Base-by-base conservation (phyloP, 306 rosid genomes). In the Lablab purpureus region DNA sequence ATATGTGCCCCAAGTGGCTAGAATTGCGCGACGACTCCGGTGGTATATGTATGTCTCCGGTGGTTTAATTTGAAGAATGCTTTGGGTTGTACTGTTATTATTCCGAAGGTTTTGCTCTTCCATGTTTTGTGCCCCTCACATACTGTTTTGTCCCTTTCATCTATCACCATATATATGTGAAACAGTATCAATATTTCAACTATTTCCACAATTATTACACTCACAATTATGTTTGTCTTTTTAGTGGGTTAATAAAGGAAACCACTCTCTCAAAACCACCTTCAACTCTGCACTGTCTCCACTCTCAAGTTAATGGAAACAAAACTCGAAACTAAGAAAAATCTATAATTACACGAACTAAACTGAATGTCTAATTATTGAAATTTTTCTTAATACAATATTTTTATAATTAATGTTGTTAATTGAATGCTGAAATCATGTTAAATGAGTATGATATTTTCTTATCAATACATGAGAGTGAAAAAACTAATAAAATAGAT, bases 231-330 rank as follows among this genome's bases (percentile, higher is more conserved):
- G 66, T 50, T 12, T 67, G 75, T 52, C 81, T 32, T 67, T 76
- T 37, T 67, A 77, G 75, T 77, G 81, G 81, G 28, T 67, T 50
- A 67, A 77, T 68, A 77, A 21, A 36, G 52, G 43, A 43, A 77
- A 52, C 21, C 19, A 25, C 51, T 37, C 56, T 21, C 21, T 9
- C 7, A 19, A 65, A 51, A 18, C 4, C 52, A 51, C 17, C 1
- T 15, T 50, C 21, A 50, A 37, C 14, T 5, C 6, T 22, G 10
- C 41, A 22, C n/a, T 76, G 27, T 75, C 34, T 32, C 73, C 63
- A 32, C 51, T 47, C 6, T 6, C 23, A 64, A 72, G 72, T 18
- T 43, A 43, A 59, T 59, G 70, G 59, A 74, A 45, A 74, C n/a
- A n/a, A n/a, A n/a, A n/a, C n/a, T n/a, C n/a, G n/a, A n/a, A n/a